Evolutionary conservation across 306 rosid species (phyloP).

Genomic region (Quercus engelmannii): DNA sequence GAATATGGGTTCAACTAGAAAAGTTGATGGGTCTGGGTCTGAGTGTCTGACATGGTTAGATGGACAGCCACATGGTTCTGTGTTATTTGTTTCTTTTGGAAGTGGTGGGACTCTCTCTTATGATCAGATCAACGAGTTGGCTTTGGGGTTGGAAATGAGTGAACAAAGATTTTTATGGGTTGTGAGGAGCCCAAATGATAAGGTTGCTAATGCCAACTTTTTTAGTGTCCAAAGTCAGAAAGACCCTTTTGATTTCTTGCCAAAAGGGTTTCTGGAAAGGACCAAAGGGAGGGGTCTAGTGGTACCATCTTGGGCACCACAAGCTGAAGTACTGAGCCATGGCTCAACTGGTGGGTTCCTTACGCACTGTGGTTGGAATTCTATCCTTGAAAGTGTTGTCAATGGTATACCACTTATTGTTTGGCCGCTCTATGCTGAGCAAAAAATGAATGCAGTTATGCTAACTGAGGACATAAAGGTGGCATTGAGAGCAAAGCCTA

Average conservation of each 20-base stretch:
- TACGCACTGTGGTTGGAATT: constrained; percentile 89
- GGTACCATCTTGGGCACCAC: constrained; percentile 78
- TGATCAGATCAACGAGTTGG: constrained; percentile 37
- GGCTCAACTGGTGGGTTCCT: constrained; percentile 62
- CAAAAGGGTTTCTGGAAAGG: constrained; percentile 55
- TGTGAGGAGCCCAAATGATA: constrained; percentile 38
- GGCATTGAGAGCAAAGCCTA: constrained; percentile 34
- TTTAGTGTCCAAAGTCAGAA: constrained; percentile 32
- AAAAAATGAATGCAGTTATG: constrained; percentile 65
- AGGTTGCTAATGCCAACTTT: constrained; percentile 23
- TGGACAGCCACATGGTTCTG: constrained; percentile 47
- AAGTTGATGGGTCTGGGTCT: background rate
- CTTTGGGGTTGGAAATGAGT: constrained; percentile 49
- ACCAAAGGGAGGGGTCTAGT: constrained; percentile 38
- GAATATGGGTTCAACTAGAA: background rate
- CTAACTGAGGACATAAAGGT: constrained; percentile 38
- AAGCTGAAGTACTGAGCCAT: constrained; percentile 54
- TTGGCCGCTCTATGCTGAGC: constrained; percentile 85
- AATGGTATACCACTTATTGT: constrained; percentile 67
- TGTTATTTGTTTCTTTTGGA: constrained; percentile 52
- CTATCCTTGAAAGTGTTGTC: constrained; percentile 49
- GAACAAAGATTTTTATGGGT: constrained; percentile 56
- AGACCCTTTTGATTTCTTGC: constrained; percentile 44
- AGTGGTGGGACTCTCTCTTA: constrained; percentile 52
- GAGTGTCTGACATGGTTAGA: constrained; percentile 59